Evolutionary conservation across 441 rosid species (phyloP), one percentile per base, ranked within the genome.

Genomic region (Aleurites moluccanus): DNA sequence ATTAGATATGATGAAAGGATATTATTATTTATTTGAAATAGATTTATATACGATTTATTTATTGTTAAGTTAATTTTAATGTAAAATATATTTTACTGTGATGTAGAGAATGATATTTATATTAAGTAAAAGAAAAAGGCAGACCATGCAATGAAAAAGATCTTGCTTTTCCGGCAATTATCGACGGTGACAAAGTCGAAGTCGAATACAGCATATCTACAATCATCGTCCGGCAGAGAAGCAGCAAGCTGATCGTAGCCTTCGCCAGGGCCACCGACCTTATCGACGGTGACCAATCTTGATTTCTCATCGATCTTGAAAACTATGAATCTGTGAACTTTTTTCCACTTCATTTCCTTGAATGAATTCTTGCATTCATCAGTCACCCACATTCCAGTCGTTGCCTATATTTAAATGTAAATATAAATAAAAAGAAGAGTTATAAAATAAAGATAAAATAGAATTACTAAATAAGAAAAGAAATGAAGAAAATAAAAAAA

Each of bases 71-170:
- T 38, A 38, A 38, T 6, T 38, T 38, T 38, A 38, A 38, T 6
- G 40, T 5, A 5, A 38, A 38, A 6, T 38, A 5, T 38, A 38
- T 38, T 38, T 10, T 21, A 21, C 15, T 21, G 61, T 23, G 61
- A 56, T 56, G 11, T 6, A 61, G 21, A 30, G 25, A 30, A 52
- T 28, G n/a, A 28, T 68, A 52, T 68, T 1, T 38, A 64, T 6
- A 40, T n/a, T 50, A 2, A 55, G 18, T 0, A 6, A 50, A 27
- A 35, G 28, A 10, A 38, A 13, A 8, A 27, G 70, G 79, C 86
- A 72, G 63, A 93, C 98, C 98, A 93, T 18, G 97, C 91, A 71
- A 93, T 93, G 89, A 93, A 93, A 96, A 93, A 93, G 86, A 93
- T 83, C 91, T 91, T 91, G 97, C 98, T 93, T 84, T 85, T 91